Evolutionary conservation across 202 grass and related monocot genomes (phyloP), one percentile per base, ranked within the genome.

Genomic region (Digitaria exilis): DNA sequence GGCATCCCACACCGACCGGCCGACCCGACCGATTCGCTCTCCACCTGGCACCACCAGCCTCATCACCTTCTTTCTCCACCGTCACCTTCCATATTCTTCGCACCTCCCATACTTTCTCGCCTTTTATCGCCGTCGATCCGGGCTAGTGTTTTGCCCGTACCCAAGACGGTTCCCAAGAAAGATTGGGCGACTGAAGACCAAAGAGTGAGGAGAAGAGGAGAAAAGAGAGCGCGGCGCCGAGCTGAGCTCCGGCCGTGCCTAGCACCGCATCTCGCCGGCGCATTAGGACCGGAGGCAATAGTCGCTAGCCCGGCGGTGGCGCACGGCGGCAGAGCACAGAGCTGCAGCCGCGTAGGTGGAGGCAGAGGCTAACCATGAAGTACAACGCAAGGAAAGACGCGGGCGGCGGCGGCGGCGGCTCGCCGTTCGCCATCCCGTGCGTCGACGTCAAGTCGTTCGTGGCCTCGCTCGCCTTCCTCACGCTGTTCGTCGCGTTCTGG

Each of bases 401-500:
- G 26, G 78, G 79, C 4, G 73, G 75, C 3, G 90, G 88, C 19
- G 89, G 91, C 19, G 89, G 76, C 4, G 87, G 61, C 13, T 25
- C 81, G n/a, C 31, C 73, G 58, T 70, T 87, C 0, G 56, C 75
- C 69, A 13, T 87, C 34, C 82, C 86, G 34, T 95, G 92, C 80
- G 91, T 97, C 22, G 95, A 95, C 84, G 59, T 97, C 46, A 97
- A 95, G 67, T 34, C 80, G 15, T 97, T 95, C 84, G 71, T 95
- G 5, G 88, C 86, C 76, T 86, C 87, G 61, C 87, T 97, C 72
- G 84, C 90, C 6, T 86, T 95, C 45, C 76, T 97, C n/a, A 93
- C 90, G 18, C 66, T 97, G 13, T 81, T 97, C 77, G 66, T 97
- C 0, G 95, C 88, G 44, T 70, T 91, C 65, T 97, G 95, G 95